These are phyloP conservation scores for Penicillium sp. DNA, from an alignment of 2,329 filamentous ascomycete genomes.

Conservation along the genomic window DNA sequence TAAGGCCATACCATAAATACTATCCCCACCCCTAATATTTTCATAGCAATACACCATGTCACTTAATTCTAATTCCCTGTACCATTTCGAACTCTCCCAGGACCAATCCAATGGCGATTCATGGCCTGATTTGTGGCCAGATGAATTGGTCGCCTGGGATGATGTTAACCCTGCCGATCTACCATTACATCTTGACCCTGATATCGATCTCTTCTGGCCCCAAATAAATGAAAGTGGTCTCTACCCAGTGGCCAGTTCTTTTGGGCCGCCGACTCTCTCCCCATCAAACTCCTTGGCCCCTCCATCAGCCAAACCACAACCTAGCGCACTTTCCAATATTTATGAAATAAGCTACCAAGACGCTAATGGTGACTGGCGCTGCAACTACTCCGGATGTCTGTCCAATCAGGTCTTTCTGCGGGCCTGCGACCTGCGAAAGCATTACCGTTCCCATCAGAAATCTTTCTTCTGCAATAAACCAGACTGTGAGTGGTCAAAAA, in stretches of 20 bases:
- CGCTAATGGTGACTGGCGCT: neutral
- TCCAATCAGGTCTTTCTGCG: neutral
- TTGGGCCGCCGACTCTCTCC: neutral
- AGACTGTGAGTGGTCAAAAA: neutral
- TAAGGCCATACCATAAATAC: neutral
- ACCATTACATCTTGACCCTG: neutral
- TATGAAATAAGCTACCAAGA: neutral
- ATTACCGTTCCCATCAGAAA: neutral
- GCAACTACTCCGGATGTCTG: neutral
- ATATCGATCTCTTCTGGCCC: neutral
- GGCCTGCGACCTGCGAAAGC: neutral
- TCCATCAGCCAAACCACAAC: neutral
- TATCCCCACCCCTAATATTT: neutral
- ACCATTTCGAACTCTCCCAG: neutral
- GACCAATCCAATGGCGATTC: neutral
- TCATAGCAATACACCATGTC: neutral
- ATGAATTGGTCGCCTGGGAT: neutral
- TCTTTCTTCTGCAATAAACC: neutral
- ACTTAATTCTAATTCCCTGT: neutral
- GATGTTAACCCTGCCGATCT: neutral
- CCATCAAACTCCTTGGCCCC: neutral
- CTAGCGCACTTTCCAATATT: neutral
- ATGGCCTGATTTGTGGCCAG: neutral
- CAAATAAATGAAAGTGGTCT: neutral
- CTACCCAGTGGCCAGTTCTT: neutral